Conservation (phyloP, 2,329 filamentous ascomycete species). For the Akanthomyces dipterigenus region DNA sequence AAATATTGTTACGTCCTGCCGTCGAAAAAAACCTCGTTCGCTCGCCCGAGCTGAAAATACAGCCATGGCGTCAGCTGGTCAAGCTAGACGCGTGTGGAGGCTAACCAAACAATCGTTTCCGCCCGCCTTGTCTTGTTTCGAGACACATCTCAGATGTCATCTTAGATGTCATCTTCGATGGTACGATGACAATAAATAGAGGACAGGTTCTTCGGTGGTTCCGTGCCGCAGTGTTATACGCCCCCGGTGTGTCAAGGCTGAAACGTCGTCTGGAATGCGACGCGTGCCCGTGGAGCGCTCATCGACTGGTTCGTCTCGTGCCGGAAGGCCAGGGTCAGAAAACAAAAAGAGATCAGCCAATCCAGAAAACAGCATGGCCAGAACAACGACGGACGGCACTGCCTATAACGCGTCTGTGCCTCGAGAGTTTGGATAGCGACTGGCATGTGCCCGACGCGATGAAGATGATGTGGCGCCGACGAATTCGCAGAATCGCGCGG, state of each 20-base stretch:
- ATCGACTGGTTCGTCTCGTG: not conserved
- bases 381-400: not conserved
- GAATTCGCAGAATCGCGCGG: not conserved
- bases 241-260: not conserved
- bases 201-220: not conserved
- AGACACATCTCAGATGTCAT: not conserved
- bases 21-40: not conserved
- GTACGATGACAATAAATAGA: not conserved
- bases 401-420: not conserved
- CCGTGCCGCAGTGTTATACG: not conserved
- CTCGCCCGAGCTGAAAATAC: not conserved
- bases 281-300: not conserved
- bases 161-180: too few relatives aligned
- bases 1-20: not conserved
- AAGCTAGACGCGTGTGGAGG: not conserved
- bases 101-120: not conserved
- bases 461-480: not conserved
- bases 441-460: not conserved
- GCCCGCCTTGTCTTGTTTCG: not conserved
- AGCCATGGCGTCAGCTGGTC: not conserved
- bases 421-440: not conserved
- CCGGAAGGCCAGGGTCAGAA: not conserved
- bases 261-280: conserved; percentile 9
- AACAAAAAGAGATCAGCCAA: not conserved
- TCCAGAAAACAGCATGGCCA: not conserved